Evolutionary conservation across 495 filamentous ascomycete genomes (phyloP).

Genomic region (Hypoxylon crocopeplum): DNA sequence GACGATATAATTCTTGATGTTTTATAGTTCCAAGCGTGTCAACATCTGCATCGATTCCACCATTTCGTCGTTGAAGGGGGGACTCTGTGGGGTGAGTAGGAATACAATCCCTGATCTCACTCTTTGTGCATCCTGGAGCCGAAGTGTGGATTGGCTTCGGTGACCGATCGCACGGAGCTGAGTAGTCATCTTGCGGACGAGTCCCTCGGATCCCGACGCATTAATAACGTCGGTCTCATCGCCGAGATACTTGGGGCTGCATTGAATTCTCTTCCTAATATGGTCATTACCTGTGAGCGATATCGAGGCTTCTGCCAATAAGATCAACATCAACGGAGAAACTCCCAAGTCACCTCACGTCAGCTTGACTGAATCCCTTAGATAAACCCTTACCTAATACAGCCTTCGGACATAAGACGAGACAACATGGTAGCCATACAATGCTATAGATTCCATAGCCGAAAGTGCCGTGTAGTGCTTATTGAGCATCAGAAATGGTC

Average conservation of each 20-base stretch:
- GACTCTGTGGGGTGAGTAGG: slow-evolving; percentile 4
- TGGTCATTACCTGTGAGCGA: background rate
- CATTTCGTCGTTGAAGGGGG: background rate
- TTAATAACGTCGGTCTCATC: background rate
- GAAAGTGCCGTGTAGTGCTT: background rate
- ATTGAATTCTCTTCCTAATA: slow-evolving; percentile 2
- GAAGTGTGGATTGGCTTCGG: background rate
- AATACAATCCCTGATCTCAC: slow-evolving; percentile 8
- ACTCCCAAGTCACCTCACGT: slow-evolving; percentile 17
- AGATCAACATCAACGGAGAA: slow-evolving; percentile 4
- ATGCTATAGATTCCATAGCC: background rate
- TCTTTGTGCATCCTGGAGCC: background rate
- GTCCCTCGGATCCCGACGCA: slow-evolving; percentile 9
- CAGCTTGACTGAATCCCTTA: slow-evolving; percentile 6
- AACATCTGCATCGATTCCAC: slow-evolving; percentile 12
- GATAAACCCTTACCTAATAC: slow-evolving; percentile 4
- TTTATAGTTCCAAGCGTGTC: background rate
- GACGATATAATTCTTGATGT: background rate
- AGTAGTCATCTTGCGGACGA: background rate
- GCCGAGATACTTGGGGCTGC: slow-evolving; percentile 1
- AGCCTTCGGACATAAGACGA: background rate
- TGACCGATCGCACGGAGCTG: slow-evolving; percentile 10
- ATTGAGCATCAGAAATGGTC: background rate
- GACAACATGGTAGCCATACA: no score
- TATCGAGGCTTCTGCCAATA: background rate